phyloP scores from a whole-genome alignment of 345 rosid genomes.

The Citrus sp. region DNA sequence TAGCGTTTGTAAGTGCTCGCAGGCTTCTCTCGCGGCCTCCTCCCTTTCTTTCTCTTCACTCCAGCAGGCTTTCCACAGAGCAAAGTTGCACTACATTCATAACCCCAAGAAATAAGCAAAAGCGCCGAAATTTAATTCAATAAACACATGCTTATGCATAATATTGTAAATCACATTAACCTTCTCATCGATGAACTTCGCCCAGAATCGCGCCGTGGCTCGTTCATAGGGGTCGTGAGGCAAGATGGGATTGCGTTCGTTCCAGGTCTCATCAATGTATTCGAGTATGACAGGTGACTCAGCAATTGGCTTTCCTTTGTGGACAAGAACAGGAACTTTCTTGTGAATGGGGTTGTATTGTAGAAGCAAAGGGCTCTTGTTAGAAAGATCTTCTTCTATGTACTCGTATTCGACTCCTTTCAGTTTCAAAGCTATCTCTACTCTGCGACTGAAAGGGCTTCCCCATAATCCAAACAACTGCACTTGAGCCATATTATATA shows the following conservation, averaged over 20 bases:
- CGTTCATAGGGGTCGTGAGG: constrained; percentile 46
- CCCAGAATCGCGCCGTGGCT: constrained; percentile 57
- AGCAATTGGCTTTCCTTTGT: constrained; percentile 33
- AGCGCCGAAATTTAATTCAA: too few relatives aligned
- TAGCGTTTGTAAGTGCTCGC: constrained; percentile 29
- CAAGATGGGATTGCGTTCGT: constrained; percentile 30
- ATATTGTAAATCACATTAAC: constrained; percentile 7
- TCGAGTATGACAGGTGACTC: constrained; percentile 56
- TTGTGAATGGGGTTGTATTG: constrained; percentile 38
- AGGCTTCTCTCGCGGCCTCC: constrained; percentile 35
- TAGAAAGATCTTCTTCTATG: constrained; percentile 40
- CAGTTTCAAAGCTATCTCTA: constrained; percentile 43
- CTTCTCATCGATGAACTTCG: constrained; percentile 46
- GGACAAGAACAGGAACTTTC: constrained; percentile 54
- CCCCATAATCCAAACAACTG: constrained; percentile 38
- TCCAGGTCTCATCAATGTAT: constrained; percentile 56
- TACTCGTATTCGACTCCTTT: constrained; percentile 49
- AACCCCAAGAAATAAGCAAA: background rate
- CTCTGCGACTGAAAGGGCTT: constrained; percentile 46
- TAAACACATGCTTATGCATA: too few relatives aligned
- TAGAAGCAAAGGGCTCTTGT: too few relatives aligned
- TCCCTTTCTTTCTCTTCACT: constrained; percentile 25
- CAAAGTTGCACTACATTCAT: constrained; percentile 24
- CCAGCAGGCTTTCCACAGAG: constrained; percentile 36
- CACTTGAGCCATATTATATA: constrained; percentile 23